These are phyloP conservation scores for Pinus taeda DNA, from an alignment of 75 land plant species.

Conservation along the genomic window DNA sequence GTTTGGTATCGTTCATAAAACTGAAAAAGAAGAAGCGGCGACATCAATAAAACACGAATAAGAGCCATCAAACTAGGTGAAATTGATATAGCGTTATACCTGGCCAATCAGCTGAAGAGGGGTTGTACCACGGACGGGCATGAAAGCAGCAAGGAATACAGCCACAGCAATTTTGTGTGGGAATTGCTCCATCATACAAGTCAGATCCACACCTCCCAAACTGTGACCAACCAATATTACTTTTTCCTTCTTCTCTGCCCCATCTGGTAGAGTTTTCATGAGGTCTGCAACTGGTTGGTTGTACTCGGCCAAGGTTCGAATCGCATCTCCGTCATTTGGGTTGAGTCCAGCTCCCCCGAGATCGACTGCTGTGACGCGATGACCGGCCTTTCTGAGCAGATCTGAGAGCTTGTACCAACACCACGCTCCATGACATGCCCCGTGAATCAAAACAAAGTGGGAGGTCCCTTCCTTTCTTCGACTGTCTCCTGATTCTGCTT, in stretches of 20 bases:
- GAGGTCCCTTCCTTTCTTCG: too few relatives aligned
- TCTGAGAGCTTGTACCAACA: slow-evolving; percentile 65
- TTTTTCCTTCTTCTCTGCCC: background rate
- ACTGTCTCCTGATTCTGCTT: too few relatives aligned
- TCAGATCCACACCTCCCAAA: slow-evolving; percentile 36
- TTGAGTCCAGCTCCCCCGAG: slow-evolving; percentile 53
- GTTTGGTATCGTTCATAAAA: too few relatives aligned
- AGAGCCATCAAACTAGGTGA: too few relatives aligned
- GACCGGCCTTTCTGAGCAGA: slow-evolving; percentile 51
- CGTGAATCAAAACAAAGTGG: slow-evolving; percentile 74
- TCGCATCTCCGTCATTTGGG: slow-evolving; percentile 28
- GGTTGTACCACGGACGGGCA: slow-evolving; percentile 12
- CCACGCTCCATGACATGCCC: slow-evolving; percentile 67
- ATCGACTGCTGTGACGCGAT: slow-evolving; percentile 55
- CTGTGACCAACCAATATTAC: slow-evolving; percentile 56
- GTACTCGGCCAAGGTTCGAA: slow-evolving; percentile 53
- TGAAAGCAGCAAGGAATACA: slow-evolving; percentile 35
- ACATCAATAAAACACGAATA: too few relatives aligned
- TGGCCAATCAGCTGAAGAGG: too few relatives aligned
- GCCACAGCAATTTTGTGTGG: slow-evolving; percentile 35
- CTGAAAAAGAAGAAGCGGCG: too few relatives aligned
- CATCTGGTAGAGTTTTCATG: slow-evolving; percentile 31
- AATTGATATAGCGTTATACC: too few relatives aligned
- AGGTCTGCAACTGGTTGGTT: slow-evolving; percentile 51
- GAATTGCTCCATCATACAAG: slow-evolving; percentile 23